Evolutionary conservation across 805 yeast genomes (phyloP).

Genomic region (Yamadazyma kitorensis): DNA sequence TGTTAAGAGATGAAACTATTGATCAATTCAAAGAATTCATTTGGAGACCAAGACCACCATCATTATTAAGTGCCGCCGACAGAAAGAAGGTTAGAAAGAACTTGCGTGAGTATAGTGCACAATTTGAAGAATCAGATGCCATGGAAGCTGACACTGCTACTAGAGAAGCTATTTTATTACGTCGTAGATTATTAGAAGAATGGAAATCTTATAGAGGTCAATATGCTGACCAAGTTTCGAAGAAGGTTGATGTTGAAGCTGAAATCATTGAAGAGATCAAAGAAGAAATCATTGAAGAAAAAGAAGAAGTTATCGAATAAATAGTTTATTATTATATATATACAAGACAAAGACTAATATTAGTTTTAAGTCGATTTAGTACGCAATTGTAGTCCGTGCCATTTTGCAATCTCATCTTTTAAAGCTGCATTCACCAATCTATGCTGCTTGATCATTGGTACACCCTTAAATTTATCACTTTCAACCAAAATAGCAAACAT

Average conservation of each 20-base stretch:
- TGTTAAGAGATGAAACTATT: constrained; percentile 69
- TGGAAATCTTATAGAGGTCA: constrained; percentile 79
- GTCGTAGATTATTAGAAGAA: constrained; percentile 77
- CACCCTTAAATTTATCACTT: constrained; percentile 71
- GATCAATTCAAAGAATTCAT: constrained; percentile 84
- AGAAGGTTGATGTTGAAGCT: constrained; percentile 46
- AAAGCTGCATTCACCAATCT: constrained; percentile 78
- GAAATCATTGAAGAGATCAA: constrained; percentile 69
- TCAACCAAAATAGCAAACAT: constrained; percentile 89
- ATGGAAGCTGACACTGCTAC: constrained; percentile 94
- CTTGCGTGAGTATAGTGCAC: constrained; percentile 83
- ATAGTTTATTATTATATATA: constrained; percentile 3
- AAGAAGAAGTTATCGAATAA: constrained; percentile 63
- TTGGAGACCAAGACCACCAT: constrained; percentile 97
- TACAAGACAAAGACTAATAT: background rate
- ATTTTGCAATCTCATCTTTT: constrained; percentile 79
- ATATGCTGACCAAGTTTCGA: constrained; percentile 31
- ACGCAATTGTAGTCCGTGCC: constrained; percentile 93
- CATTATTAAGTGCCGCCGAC: constrained; percentile 71
- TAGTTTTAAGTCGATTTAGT: constrained; percentile 44
- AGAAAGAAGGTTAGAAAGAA: constrained; percentile 88
- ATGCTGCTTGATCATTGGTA: constrained; percentile 88
- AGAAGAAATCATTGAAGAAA: constrained; percentile 71
- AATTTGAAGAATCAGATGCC: constrained; percentile 91
- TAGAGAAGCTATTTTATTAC: constrained; percentile 81